Percentiles rank a stretch among this genome's conserved stretches.
Evolutionary conservation across 345 rosid species (phyloP).

Genomic region (Syzygium aqueum): DNA sequence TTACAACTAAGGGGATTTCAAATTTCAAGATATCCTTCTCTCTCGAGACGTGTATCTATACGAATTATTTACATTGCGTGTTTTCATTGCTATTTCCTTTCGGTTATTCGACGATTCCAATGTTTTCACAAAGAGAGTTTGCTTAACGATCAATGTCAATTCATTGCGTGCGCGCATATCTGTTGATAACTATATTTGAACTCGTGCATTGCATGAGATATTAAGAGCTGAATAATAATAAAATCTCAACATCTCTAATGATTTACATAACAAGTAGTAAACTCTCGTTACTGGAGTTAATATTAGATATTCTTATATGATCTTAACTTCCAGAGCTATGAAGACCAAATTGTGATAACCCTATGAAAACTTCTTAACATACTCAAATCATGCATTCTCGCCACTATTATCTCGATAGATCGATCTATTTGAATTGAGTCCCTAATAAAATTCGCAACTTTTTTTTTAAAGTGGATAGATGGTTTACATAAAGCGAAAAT

Average conservation of each 20-base stretch:
- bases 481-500: no score
- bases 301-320: background rate
- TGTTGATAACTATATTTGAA: background rate
- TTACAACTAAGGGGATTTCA: background rate
- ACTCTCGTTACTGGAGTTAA: background rate
- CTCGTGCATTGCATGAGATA: no score
- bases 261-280: background rate
- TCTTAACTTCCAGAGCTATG: background rate
- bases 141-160: background rate
- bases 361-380: no score
- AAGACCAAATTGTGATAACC: background rate
- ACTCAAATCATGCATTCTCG: no score
- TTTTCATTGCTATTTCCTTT: background rate
- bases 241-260: background rate
- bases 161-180: fast-evolving
- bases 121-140: background rate
- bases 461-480: no score
- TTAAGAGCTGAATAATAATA: no score
- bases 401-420: background rate
- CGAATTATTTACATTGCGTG: background rate
- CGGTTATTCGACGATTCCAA: background rate
- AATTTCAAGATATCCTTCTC: background rate
- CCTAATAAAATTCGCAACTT: background rate
- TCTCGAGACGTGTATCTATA: no score
- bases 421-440: background rate